Percentiles rank a stretch among this genome's conserved stretches.
Evolutionary conservation across 805 yeast genomes (phyloP).

Genomic region (Cyberlindnera lachancei): DNA sequence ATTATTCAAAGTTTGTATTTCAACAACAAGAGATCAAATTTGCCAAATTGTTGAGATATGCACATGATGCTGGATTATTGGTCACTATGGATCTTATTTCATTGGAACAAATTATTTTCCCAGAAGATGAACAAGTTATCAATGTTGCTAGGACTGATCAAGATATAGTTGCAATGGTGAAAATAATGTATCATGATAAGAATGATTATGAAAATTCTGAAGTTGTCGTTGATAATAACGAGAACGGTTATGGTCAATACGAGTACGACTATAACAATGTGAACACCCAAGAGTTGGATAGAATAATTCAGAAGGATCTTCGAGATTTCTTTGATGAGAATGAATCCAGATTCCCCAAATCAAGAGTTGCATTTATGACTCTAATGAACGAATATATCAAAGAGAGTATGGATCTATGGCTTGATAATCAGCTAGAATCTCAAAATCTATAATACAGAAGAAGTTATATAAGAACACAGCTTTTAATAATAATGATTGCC

Average conservation of each 20-base stretch:
- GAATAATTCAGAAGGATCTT: conserved; percentile 9
- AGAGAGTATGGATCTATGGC: conserved; percentile 11
- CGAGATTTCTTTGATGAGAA: conserved; percentile 6
- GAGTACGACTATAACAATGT: neutral
- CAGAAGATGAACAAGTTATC: conserved; percentile 27
- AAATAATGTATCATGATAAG: conserved; percentile 1
- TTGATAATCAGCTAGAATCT: conserved; percentile 5
- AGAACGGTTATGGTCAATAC: neutral
- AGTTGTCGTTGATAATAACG: conserved; percentile 1
- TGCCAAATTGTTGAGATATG: conserved; percentile 6
- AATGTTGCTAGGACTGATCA: conserved; percentile 26
- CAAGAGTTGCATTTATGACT: conserved; percentile 6
- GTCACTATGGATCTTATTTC: conserved; percentile 6
- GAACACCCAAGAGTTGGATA: conserved; percentile 1
- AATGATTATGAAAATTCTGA: neutral
- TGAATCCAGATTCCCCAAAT: conserved; percentile 10
- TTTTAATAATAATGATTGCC: too few species aligned
- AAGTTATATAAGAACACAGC: too few species aligned
- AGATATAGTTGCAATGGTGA: conserved; percentile 24
- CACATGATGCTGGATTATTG: conserved; percentile 6
- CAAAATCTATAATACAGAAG: too few species aligned
- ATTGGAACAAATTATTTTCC: conserved; percentile 28
- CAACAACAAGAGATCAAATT: conserved; percentile 12
- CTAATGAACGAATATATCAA: conserved; percentile 14
- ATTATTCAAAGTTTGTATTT: conserved; percentile 1